phyloP scores from a whole-genome alignment of 805 yeast species.

The Scheffersomyces amazonensis region DNA sequence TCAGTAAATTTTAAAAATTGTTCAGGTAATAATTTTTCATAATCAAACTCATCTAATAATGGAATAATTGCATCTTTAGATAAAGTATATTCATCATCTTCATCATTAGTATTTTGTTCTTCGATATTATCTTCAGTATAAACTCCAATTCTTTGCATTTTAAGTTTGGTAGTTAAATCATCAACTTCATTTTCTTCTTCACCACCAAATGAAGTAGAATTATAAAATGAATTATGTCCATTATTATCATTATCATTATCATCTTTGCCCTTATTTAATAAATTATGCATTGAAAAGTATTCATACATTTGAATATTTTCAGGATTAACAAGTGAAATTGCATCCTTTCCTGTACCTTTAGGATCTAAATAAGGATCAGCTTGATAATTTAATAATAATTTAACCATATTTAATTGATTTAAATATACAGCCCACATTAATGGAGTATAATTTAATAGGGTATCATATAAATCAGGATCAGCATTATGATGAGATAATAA shows the following conservation, averaged over 20 bases:
- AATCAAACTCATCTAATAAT: constrained; percentile 48
- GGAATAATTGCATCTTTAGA: constrained; percentile 25
- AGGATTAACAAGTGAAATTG: constrained; percentile 56
- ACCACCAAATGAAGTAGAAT: constrained; percentile 7
- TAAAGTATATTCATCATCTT: constrained; percentile 27
- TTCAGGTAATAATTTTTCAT: constrained; percentile 50
- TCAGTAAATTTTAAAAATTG: constrained; percentile 65
- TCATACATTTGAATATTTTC: constrained; percentile 52
- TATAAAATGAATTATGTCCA: constrained; percentile 7
- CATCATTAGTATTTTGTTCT: constrained; percentile 13
- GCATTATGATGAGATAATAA: constrained; percentile 40
- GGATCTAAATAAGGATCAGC: constrained; percentile 54
- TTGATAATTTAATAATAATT: constrained; percentile 55
- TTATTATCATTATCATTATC: constrained; percentile 17
- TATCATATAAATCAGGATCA: constrained; percentile 52
- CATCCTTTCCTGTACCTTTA: constrained; percentile 39
- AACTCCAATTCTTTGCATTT: constrained; percentile 27
- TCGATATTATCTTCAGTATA: constrained; percentile 7
- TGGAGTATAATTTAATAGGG: constrained; percentile 57
- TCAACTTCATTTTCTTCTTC: constrained; percentile 12
- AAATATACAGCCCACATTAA: constrained; percentile 84
- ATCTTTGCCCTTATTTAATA: constrained; percentile 16
- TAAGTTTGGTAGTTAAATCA: constrained; percentile 31
- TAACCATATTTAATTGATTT: constrained; percentile 52
- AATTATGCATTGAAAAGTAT: constrained; percentile 53